Conservation (phyloP, 768 basidiomycete genomes). For the Hygrophorus russula region DNA sequence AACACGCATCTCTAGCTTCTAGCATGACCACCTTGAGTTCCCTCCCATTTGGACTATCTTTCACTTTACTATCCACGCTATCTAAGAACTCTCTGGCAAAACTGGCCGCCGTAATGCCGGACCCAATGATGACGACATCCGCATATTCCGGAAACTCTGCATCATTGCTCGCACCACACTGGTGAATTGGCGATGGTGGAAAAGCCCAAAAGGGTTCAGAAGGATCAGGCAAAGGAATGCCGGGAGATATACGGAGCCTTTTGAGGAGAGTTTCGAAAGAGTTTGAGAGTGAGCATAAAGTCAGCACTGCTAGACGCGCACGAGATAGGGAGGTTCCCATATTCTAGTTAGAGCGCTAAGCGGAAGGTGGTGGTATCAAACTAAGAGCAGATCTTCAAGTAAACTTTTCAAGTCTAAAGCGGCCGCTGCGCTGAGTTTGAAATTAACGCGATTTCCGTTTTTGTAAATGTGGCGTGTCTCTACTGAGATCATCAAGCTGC, state of each 20-base stretch:
- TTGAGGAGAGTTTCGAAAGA: constrained; percentile 4
- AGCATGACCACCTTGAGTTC: constrained; percentile 52
- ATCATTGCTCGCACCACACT: constrained; percentile 16
- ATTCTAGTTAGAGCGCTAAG: no score
- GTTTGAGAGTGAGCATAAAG: no score
- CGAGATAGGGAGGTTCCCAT: no score
- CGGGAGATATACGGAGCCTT: constrained; percentile 27
- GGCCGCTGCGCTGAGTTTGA: no score
- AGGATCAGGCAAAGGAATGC: constrained; percentile 43
- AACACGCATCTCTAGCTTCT: constrained; percentile 71
- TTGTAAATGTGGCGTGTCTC: no score
- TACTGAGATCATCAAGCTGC: no score
- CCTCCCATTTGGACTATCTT: constrained; percentile 10
- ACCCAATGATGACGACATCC: constrained; percentile 65
- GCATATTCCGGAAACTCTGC: constrained; percentile 30
- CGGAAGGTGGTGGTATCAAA: no score
- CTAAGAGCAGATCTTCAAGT: no score
- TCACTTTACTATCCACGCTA: constrained; percentile 11
- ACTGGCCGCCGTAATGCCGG: constrained; percentile 65
- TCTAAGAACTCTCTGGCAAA: constrained; percentile 45
- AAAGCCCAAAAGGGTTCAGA: constrained; percentile 55
- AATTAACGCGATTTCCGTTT: no score
- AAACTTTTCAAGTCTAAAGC: no score
- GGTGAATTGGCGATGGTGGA: constrained; percentile 37
- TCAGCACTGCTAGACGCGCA: no score